Conservation (phyloP, 2,329 filamentous ascomycete species). For the Pyrenophora teres region DNA sequence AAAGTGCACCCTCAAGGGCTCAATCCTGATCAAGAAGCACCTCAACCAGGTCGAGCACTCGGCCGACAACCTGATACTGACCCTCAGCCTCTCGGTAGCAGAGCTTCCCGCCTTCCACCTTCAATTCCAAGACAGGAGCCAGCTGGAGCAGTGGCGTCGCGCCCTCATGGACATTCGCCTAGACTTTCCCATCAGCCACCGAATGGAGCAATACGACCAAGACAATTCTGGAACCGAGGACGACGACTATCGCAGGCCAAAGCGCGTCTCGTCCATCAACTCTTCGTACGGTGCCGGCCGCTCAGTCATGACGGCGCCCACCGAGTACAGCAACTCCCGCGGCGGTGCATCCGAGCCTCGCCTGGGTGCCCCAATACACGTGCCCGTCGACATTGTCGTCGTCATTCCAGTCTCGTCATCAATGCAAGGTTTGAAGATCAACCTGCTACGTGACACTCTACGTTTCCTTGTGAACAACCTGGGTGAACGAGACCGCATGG, state of each 20-base stretch:
- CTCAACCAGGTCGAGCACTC: constrained; percentile 82
- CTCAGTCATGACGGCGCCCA: constrained; percentile 85
- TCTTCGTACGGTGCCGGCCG: constrained; percentile 83
- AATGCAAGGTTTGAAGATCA: constrained; percentile 99
- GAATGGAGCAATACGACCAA: constrained; percentile 74
- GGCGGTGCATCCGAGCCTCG: constrained; percentile 50
- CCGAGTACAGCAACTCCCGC: constrained; percentile 81
- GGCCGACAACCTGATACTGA: constrained; percentile 79
- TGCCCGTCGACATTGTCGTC: constrained; percentile 92
- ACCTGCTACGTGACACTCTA: constrained; percentile 85
- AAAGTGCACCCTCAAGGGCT: constrained; percentile 91
- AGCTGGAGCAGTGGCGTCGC: constrained; percentile 89
- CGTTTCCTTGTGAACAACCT: constrained; percentile 89
- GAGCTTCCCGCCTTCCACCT: constrained; percentile 95
- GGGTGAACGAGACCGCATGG: constrained; percentile 94
- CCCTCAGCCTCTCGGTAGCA: constrained; percentile 84
- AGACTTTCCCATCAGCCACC: constrained; percentile 60
- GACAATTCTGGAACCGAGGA: constrained; percentile 85
- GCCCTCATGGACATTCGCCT: constrained; percentile 82
- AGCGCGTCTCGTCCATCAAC: constrained; percentile 79
- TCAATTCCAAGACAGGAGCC: constrained; percentile 79
- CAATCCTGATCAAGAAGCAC: constrained; percentile 97
- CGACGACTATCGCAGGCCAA: constrained; percentile 74
- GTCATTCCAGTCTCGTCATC: constrained; percentile 97
- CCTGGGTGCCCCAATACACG: constrained; percentile 68